Evolutionary conservation across 768 basidiomycete genomes (phyloP).

Genomic region (Austroboletus eburneus): DNA sequence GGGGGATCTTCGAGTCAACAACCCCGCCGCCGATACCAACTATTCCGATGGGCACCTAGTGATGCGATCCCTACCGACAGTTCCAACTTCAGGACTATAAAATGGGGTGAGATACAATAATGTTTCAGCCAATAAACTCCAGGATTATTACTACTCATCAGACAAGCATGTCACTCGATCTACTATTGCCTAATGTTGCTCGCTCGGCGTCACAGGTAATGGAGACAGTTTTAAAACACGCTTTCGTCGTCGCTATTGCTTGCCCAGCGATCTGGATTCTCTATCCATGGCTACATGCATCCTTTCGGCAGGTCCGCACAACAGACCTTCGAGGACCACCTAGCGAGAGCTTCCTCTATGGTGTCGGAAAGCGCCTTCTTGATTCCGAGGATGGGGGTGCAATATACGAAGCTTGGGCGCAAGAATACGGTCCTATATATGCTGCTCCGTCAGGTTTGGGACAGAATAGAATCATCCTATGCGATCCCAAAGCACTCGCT

Average conservation of each 20-base stretch:
- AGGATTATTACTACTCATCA: no score
- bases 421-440: constrained; percentile 11
- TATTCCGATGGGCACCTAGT: no score
- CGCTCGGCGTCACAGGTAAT: no score
- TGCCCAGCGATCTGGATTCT: constrained; percentile 2
- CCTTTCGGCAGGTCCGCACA: constrained; percentile 24
- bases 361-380: constrained; percentile 2
- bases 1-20: no score
- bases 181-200: no score
- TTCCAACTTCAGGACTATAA: no score
- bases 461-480: constrained; percentile 7
- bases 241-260: not conserved
- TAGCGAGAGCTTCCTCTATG: constrained; percentile 9
- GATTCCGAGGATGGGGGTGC: not conserved
- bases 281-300: constrained; percentile 14
- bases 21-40: no score
- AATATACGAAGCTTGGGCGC: constrained; percentile 14
- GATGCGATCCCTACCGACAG: no score
- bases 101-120: no score
- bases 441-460: constrained; percentile 10
- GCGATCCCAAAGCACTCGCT: constrained; percentile 36
- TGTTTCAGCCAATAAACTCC: no score
- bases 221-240: no score
- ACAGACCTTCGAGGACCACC: constrained; percentile 8
- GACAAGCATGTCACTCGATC: no score